Evolutionary conservation across 2,329 filamentous ascomycete genomes (phyloP), one percentile per base, ranked within the genome.

Genomic region (Sarocladium strictum): DNA sequence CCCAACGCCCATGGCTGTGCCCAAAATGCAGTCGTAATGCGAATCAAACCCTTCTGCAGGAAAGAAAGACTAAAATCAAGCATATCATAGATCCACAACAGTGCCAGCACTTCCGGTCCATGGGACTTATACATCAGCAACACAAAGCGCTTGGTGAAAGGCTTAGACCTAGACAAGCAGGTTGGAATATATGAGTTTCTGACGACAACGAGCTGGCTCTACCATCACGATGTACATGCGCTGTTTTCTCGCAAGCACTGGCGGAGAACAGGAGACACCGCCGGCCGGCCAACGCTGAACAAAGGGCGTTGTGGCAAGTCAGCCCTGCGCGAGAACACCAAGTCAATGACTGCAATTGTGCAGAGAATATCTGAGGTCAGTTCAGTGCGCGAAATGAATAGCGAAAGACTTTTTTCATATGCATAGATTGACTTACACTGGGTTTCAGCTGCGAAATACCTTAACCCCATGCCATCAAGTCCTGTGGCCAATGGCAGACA

Each of bases 401-500:
- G 6, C 35, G 35, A 38, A 17, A 7, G 5, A 5, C 35, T n/a
- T 17, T 17, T 33, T 33, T 11, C 10, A 21, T 11, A n/a, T n/a
- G n/a, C n/a, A n/a, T n/a, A n/a, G n/a, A n/a, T n/a, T n/a, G n/a
- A n/a, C n/a, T n/a, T n/a, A n/a, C n/a, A n/a, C n/a, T n/a, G 14
- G 6, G 24, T 29, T 19, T 9, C 49, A 52, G 49, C 9, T n/a
- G 3, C 9, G 27, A 14, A 4, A 23, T 4, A 9, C 21, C 17
- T 24, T 26, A 23, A 27, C n/a, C 15, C 10, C n/a, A 23, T 14
- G 17, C 11, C 53, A 50, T 32, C 38, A 4, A 3, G 12, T 54
- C 26, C 21, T 49, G 27, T 49, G 53, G 53, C 21, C 40, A 24
- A 35, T 55, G 24, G 33, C 54, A 15, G 54, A 55, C 24, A 40